Evolutionary conservation across 208 protist genomes (phyloP).

Genomic region (Trypanosoma congolense): DNA sequence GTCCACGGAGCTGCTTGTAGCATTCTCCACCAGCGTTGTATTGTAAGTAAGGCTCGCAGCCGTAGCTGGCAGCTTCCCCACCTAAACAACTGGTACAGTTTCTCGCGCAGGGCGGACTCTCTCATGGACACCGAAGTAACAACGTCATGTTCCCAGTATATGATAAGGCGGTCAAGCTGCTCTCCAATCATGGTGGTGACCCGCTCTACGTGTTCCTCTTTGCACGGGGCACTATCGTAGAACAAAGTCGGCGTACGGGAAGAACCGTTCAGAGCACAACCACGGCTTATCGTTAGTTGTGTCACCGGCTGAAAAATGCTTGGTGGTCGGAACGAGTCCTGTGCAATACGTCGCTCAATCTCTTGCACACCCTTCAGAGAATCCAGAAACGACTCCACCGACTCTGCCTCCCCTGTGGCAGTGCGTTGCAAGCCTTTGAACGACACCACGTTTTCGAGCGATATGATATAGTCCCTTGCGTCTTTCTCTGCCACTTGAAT

Average conservation of each 20-base stretch:
- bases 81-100: constrained; percentile 8
- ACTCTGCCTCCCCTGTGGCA: neutral
- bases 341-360: constrained; percentile 16
- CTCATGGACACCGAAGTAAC: constrained; percentile 15
- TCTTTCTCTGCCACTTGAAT: constrained; percentile 10
- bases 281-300: constrained; percentile 2
- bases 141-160: constrained; percentile 16
- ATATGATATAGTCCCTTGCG: constrained; percentile 7
- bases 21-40: constrained; percentile 78
- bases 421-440: constrained; percentile 5
- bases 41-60: constrained; percentile 33
- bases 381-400: constrained; percentile 10
- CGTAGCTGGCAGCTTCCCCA: constrained; percentile 36
- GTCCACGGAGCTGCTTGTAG: constrained; percentile 10
- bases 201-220: constrained; percentile 24
- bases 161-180: constrained; percentile 8
- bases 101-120: constrained; percentile 15
- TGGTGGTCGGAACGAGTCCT: constrained; percentile 10
- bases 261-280: constrained; percentile 6
- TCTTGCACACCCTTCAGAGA: constrained; percentile 13
- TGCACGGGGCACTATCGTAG: constrained; percentile 23
- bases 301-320: constrained; percentile 6
- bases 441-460: constrained; percentile 2
- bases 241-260: constrained; percentile 14
- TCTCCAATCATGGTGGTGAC: constrained; percentile 10